Evolutionary conservation across 2,329 filamentous ascomycete species (phyloP), one percentile per base, ranked within the genome.

Genomic region (Alternaria rosae): DNA sequence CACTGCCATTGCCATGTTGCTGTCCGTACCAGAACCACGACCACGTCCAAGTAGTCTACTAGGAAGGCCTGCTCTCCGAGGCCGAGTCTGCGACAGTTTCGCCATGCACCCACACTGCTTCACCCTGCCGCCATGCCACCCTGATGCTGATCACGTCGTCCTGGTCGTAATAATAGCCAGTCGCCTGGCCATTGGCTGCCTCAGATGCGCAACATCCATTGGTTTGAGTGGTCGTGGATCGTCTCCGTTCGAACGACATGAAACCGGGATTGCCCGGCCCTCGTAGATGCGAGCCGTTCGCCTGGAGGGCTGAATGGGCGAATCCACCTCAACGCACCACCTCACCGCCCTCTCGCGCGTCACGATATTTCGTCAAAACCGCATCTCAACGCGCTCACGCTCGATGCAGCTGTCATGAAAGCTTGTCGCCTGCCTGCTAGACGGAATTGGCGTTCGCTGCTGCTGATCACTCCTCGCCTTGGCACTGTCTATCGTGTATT

Each of bases 201-300:
- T 59, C 65, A 59, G 61, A 62, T 64, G 64, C 55, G 61, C 55
- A 63, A 62, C 65, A 66, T 64, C 44, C 63, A 55, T 59, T 61
- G 64, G 60, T 58, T 51, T 47, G 47, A 59, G 58, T 57, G 50
- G 64, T 52, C 59, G 41, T 52, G 42, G 30, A 51, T 17, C 32
- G 13, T 42, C 17, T 30, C 38, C 51, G 43, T 56, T 52, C 48
- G 30, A 59, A 67, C 68, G 59, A 64, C 51, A 43, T 66, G 62
- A 65, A 69, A 68, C 73, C 73, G 71, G 72, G 55, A 64, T 66
- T 62, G 71, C 67, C 71, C 70, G 69, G 66, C 38, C 61, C 42
- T 55, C 52, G 47, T 35, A 48, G 58, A 51, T 64, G 50, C 63
- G 43, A 61, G 55, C 57, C 53, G 51, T 57, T 57, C 57, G 53